Conservation (phyloP, 2,329 filamentous ascomycete genomes). For the Verticillium isaacii region DNA sequence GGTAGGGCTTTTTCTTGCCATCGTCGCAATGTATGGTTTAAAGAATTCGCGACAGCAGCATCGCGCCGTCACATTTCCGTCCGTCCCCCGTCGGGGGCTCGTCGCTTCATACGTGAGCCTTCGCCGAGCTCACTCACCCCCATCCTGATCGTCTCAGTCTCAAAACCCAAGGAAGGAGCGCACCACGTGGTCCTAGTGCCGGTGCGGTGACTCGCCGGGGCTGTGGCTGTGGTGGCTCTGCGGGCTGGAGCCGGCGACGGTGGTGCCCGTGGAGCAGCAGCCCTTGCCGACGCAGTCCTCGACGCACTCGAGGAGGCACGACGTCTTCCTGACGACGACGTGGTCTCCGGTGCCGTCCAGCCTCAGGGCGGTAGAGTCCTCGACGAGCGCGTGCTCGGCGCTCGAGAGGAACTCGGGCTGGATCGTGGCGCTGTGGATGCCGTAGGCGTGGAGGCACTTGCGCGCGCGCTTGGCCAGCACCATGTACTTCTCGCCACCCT, state of each 20-base stretch:
- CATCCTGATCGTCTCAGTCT: not conserved
- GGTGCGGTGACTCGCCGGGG: constrained; percentile 25
- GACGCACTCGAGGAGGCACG: constrained; percentile 49
- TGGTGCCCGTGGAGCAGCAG: constrained; percentile 33
- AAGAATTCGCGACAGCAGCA: too few relatives aligned
- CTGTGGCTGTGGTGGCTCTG: constrained; percentile 23
- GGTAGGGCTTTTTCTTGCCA: not conserved
- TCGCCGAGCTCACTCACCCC: not conserved
- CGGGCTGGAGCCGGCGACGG: constrained; percentile 22
- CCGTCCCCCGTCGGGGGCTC: not conserved
- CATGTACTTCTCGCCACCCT: constrained; percentile 83
- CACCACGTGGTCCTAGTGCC: constrained; percentile 17
- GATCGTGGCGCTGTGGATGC: constrained; percentile 95
- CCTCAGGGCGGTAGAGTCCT: constrained; percentile 27
- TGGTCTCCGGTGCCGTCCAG: constrained; percentile 27
- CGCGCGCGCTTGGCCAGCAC: constrained; percentile 75
- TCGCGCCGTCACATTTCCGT: not conserved
- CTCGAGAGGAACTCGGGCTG: constrained; percentile 74
- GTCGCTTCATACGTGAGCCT: not conserved
- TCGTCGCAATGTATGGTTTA: not conserved
- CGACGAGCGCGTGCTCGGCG: constrained; percentile 6
- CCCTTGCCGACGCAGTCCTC: constrained; percentile 41
- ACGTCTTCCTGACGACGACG: constrained; percentile 15
- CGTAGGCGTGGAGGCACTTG: constrained; percentile 87
- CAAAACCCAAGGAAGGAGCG: not conserved